Evolutionary conservation across 345 rosid species (phyloP), one percentile per base, ranked within the genome.

Genomic region (Xanthoceras sorbifolium): DNA sequence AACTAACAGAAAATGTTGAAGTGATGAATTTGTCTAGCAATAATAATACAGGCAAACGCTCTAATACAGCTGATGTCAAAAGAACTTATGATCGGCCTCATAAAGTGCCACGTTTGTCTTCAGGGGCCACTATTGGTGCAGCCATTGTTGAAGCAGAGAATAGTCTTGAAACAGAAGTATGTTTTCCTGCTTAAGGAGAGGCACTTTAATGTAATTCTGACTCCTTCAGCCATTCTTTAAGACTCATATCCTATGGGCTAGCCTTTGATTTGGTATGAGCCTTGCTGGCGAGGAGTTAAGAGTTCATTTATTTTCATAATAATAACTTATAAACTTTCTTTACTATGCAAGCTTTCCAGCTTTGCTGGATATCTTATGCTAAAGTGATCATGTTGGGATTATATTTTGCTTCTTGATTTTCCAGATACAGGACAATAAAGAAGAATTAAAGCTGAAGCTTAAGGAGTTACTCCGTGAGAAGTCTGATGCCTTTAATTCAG

Each of bases 101-200:
- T 65, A 96, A 92, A 88, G 85, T 81, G 72, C 74, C 86, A 44
- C 80, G 88, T 31, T 66, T 76, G 64, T 89, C 93, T 74, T 83
- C 91, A 76, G 87, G 88, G 73, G 85, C 88, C 68, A 86, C 80
- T 75, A 80, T 85, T 44, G 93, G 92, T 85, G 95, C 94, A 80
- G 93, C 89, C 40, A 88, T 87, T 86, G 93, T 90, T 80, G 92
- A 96, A 84, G 90, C 91, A 77, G 95, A 92, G 80, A 79, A 82
- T 80, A 80, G 76, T 85, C 82, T 89, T 83, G 94, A 91, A 85
- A 83, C 67, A 81, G 97, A 96, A 78, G 99, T 93, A 93, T 80
- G 93, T 89, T 83, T 82, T 82, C 83, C 85, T 79, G 76, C 78
- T 85, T 82, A 78, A 20, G 75, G 79, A 82, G 82, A 84, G 80